A percentile compares a stretch with the other conserved stretches of the same genome.
These are phyloP conservation scores for Aspergillus taichungensis DNA, from an alignment of 495 filamentous ascomycete genomes.

Conservation along the genomic window DNA sequence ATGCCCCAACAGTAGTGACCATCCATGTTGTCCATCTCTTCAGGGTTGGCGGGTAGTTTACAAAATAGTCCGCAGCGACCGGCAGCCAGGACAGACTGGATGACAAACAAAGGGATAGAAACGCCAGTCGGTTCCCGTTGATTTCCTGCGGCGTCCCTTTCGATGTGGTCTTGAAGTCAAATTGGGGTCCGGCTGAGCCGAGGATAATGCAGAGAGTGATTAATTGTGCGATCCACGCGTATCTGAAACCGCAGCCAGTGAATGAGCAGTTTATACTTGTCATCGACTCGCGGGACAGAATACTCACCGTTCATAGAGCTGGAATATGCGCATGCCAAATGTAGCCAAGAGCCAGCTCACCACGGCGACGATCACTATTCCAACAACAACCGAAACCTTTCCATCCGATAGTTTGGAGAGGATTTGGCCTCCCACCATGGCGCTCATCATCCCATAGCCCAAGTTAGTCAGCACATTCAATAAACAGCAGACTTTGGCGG, in stretches of 20 bases:
- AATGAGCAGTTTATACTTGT: not conserved
- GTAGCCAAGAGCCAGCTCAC: slow-evolving; percentile 56
- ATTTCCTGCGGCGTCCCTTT: slow-evolving; percentile 29
- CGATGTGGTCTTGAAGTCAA: slow-evolving; percentile 45
- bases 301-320: slow-evolving; percentile 51
- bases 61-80: slow-evolving; percentile 47
- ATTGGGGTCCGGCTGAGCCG: slow-evolving; percentile 57
- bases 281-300: not conserved
- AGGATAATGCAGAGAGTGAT: slow-evolving; percentile 58
- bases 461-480: slow-evolving; percentile 60
- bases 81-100: slow-evolving; percentile 47
- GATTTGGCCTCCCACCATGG: slow-evolving; percentile 40
- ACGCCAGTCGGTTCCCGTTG: slow-evolving; percentile 52
- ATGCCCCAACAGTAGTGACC: slow-evolving; percentile 42
- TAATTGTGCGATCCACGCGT: slow-evolving; percentile 61
- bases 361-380: slow-evolving; percentile 57
- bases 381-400: slow-evolving; percentile 53
- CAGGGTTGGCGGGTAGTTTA: slow-evolving; percentile 46
- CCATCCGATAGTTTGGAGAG: slow-evolving; percentile 44
- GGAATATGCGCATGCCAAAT: slow-evolving; percentile 68
- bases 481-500: slow-evolving; percentile 52
- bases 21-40: slow-evolving; percentile 34
- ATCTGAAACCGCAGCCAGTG: slow-evolving; percentile 26
- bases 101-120: slow-evolving; percentile 53
- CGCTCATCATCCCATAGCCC: slow-evolving; percentile 56